These are phyloP conservation scores for Solanum chacoense DNA, from an alignment of 305 asterid genomes.

Conservation along the genomic window DNA sequence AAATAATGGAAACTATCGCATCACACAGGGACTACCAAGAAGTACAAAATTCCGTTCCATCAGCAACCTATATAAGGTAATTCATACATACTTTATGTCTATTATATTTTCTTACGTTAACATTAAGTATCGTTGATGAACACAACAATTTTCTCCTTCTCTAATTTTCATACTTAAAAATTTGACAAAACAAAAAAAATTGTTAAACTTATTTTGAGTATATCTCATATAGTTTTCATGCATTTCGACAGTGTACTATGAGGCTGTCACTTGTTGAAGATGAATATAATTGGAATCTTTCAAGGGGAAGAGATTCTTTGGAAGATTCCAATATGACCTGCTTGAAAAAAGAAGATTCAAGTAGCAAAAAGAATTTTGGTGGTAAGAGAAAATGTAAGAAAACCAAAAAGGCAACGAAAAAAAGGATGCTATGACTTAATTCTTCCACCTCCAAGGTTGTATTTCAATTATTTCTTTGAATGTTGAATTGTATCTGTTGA, in stretches of 20 bases:
- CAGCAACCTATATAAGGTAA: background rate
- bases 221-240: background rate
- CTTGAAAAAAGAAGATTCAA: background rate
- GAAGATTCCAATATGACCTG: background rate
- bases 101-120: background rate
- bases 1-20: background rate
- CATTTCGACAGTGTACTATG: background rate
- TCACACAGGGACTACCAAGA: background rate
- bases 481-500: background rate
- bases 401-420: background rate
- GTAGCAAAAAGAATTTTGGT: background rate
- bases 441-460: background rate
- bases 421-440: background rate
- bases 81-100: background rate
- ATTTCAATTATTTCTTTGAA: background rate
- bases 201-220: background rate
- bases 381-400: background rate
- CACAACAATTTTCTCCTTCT: background rate
- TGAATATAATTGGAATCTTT: background rate
- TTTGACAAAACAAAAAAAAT: background rate
- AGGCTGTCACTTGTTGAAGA: background rate
- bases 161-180: background rate
- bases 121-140: background rate
- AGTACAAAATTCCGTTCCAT: background rate
- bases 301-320: background rate